Percentiles rank a stretch among this genome's conserved stretches.
These are phyloP conservation scores for Penicillium sp. DNA, from an alignment of 2,329 filamentous ascomycete genomes.

Conservation along the genomic window DNA sequence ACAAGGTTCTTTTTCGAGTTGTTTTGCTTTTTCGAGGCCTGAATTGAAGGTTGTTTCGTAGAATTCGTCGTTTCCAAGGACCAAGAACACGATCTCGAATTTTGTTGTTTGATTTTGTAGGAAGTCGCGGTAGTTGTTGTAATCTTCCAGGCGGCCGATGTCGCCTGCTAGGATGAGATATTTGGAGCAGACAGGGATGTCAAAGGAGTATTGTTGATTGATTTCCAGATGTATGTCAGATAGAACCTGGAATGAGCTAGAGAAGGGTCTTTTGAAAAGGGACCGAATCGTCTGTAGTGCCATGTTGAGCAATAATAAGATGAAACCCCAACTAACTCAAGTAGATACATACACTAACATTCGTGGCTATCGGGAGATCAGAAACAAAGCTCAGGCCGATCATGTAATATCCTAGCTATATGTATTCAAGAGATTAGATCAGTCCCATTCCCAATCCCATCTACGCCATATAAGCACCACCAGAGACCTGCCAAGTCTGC, in stretches of 20 bases:
- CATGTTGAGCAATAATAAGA: too few species aligned
- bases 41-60: constrained; percentile 24
- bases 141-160: constrained; percentile 26
- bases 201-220: constrained; percentile 27
- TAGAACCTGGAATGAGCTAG: constrained; percentile 26
- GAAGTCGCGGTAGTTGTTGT: constrained; percentile 28
- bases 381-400: background rate
- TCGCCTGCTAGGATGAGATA: constrained; percentile 29
- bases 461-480: constrained; percentile 24
- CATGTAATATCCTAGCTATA: background rate
- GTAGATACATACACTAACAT: background rate
- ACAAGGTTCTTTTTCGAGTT: constrained; percentile 30
- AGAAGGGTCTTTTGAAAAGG: background rate
- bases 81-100: constrained; percentile 26
- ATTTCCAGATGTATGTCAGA: constrained; percentile 31
- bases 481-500: constrained; percentile 25
- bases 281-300: background rate
- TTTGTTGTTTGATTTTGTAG: constrained; percentile 21
- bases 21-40: constrained; percentile 25
- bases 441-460: background rate
- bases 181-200: constrained; percentile 22
- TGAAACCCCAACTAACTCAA: too few species aligned
- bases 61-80: constrained; percentile 34
- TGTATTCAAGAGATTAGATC: background rate
- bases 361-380: background rate